A percentile compares a stretch with the other conserved stretches of the same genome.
Evolutionary conservation across 2,329 filamentous ascomycete species (phyloP).

Genomic region (Berkeleyomyces basicola): DNA sequence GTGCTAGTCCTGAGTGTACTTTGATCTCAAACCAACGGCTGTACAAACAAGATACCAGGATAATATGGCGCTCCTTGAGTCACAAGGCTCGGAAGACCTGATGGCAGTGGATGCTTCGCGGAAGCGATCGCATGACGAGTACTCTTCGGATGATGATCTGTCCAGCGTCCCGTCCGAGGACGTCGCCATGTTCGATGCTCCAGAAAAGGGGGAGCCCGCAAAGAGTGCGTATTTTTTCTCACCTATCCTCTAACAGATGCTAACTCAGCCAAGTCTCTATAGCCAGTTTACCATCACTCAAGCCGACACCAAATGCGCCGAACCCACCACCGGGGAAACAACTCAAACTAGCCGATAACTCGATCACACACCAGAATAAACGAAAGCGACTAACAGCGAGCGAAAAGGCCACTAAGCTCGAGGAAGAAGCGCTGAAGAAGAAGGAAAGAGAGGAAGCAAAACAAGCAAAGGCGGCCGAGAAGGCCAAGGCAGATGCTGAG

Average conservation of each 20-base stretch:
- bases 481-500: conserved; percentile 25
- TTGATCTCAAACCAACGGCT: not conserved
- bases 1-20: not conserved
- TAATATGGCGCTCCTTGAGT: conserved; percentile 30
- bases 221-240: not conserved
- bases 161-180: conserved; percentile 10
- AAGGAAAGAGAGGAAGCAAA: conserved; percentile 22
- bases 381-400: conserved; percentile 27
- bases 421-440: conserved; percentile 23
- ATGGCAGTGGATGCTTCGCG: conserved; percentile 28
- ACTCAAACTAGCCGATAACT: conserved; percentile 16
- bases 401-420: conserved; percentile 23
- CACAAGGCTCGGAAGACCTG: conserved; percentile 20
- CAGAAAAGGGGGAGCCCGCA: not conserved
- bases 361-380: conserved; percentile 21
- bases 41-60: not conserved
- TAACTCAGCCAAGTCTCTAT: conserved; percentile 15
- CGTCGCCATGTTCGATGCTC: conserved; percentile 9
- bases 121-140: conserved; percentile 33
- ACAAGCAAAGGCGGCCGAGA: conserved; percentile 21
- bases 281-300: not conserved
- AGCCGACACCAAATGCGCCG: not conserved
- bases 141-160: conserved; percentile 20
- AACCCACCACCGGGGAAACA: conserved; percentile 12
- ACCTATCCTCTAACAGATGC: conserved; percentile 26